Conservation (phyloP, 106 monocot species). For the Dendrobium officinale region DNA sequence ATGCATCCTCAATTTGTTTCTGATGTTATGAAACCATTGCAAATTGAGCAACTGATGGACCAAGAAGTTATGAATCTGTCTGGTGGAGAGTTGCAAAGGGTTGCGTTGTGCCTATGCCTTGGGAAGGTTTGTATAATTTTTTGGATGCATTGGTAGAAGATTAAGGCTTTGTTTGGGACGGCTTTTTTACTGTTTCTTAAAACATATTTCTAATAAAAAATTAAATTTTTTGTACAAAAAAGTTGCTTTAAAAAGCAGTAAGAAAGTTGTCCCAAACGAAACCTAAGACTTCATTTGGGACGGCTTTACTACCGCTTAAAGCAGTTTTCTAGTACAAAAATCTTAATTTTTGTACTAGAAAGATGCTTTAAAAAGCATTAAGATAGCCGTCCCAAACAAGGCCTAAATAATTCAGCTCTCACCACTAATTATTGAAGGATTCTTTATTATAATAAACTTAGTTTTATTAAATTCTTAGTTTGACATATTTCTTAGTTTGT, state of each 20-base stretch:
- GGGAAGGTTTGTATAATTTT: constrained; percentile 67
- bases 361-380: no score
- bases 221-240: no score
- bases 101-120: constrained; percentile 84
- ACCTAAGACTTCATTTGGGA: no score
- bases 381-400: no score
- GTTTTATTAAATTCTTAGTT: not conserved
- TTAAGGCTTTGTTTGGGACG: no score
- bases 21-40: constrained; percentile 98
- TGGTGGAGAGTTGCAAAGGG: constrained; percentile 96
- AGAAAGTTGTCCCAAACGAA: no score
- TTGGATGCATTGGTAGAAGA: not conserved
- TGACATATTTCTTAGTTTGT: not conserved
- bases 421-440: not conserved
- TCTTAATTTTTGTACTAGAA: no score
- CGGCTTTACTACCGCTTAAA: no score
- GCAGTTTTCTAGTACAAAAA: no score
- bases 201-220: no score
- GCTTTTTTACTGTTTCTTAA: no score
- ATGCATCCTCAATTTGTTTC: constrained; percentile 86
- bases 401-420: not conserved
- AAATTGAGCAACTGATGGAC: constrained; percentile 97
- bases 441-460: not conserved
- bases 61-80: constrained; percentile 94
- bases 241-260: no score